These are phyloP conservation scores for Calonectria montana DNA, from an alignment of 2,329 filamentous ascomycete species.

Conservation along the genomic window DNA sequence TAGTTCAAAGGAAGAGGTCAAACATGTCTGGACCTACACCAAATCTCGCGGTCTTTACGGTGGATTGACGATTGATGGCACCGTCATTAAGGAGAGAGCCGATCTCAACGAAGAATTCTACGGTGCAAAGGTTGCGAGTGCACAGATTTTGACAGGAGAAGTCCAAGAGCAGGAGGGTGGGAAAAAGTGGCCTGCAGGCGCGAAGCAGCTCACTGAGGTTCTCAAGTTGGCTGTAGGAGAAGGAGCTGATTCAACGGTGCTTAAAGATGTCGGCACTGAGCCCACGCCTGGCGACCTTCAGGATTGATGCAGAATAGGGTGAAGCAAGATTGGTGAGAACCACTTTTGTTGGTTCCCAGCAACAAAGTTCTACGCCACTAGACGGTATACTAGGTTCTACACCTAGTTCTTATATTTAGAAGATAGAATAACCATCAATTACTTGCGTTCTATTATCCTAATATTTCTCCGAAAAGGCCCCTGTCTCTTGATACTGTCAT, in stretches of 20 bases:
- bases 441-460: too few relatives aligned
- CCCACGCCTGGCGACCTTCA: background rate
- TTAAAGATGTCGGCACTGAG: background rate
- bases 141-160: slow-evolving; percentile 20
- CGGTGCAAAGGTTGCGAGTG: slow-evolving; percentile 48
- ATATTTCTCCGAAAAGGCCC: too few relatives aligned
- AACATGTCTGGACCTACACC: slow-evolving; percentile 65
- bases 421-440: too few relatives aligned
- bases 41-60: slow-evolving; percentile 73
- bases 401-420: too few relatives aligned
- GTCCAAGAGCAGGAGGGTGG: slow-evolving; percentile 2
- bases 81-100: slow-evolving; percentile 76
- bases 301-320: background rate
- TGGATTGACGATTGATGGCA: slow-evolving; percentile 78
- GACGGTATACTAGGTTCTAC: too few relatives aligned
- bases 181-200: slow-evolving; percentile 10
- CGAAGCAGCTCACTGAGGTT: slow-evolving; percentile 12
- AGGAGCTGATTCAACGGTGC: background rate
- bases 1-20: slow-evolving; percentile 70
- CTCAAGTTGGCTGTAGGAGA: slow-evolving; percentile 15
- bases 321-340: too few relatives aligned
- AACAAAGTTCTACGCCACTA: too few relatives aligned
- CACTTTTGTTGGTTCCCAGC: too few relatives aligned
- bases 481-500: too few relatives aligned
- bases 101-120: slow-evolving; percentile 82